phyloP scores from a whole-genome alignment of 73 alveolate species.

The Paramecium biaurelia region DNA sequence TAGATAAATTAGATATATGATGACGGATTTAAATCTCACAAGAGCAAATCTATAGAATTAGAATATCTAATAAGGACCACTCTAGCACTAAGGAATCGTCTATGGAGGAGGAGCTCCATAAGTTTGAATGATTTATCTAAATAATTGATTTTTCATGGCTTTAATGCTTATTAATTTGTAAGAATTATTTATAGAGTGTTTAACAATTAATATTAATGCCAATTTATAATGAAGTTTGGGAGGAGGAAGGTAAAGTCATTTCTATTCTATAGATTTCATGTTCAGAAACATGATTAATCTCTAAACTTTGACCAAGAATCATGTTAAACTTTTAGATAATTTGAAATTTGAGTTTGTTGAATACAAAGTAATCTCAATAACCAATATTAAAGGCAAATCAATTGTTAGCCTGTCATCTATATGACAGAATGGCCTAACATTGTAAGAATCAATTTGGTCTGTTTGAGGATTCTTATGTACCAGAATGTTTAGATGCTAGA shows the following conservation, averaged over 20 bases:
- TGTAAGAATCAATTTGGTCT: slow-evolving; percentile 56
- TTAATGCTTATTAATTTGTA: no score
- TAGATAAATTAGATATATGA: neutral
- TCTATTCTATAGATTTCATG: neutral
- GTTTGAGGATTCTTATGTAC: slow-evolving; percentile 49
- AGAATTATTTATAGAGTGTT: no score
- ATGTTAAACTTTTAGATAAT: slow-evolving; percentile 18
- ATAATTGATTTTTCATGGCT: neutral
- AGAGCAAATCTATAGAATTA: neutral
- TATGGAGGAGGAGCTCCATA: neutral
- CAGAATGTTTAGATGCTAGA: slow-evolving; percentile 63
- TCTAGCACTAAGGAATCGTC: neutral
- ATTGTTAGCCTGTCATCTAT: slow-evolving; percentile 55
- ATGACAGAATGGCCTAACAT: slow-evolving; percentile 58
- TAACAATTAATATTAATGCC: slow-evolving; percentile 17
- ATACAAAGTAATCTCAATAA: neutral
- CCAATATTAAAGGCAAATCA: neutral
- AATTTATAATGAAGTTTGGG: slow-evolving; percentile 8
- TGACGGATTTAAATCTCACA: neutral
- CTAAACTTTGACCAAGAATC: slow-evolving; percentile 49
- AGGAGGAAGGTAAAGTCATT: neutral
- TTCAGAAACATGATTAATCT: slow-evolving; percentile 46
- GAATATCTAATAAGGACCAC: neutral
- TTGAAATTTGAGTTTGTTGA: slow-evolving; percentile 60
- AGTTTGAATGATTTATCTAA: neutral